Base-by-base conservation (phyloP, 768 basidiomycete genomes). In the Pulveroboletus sp. region DNA sequence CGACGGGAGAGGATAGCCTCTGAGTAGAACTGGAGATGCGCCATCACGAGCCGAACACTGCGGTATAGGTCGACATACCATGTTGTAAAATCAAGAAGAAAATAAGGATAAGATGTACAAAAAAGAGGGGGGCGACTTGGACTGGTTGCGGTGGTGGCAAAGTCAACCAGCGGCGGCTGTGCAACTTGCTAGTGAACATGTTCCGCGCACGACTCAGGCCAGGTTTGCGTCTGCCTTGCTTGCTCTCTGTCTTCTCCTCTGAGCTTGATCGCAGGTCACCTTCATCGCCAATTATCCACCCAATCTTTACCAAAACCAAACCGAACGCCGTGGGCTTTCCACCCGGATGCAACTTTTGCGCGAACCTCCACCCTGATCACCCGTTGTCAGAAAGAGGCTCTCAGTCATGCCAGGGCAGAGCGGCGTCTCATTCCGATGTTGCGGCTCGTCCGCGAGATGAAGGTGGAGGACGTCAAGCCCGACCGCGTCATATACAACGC, bases 1-100 rank as follows among this genome's bases (percentile, higher is more conserved):
- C 92, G 86, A 60, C 93, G 86, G 40, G 92, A 91, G 57, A 96
- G 79, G 69, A 98, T 92, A 32, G 91, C 85, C 66, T 96, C 93
- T 43, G 92, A 93, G 66, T 91, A 94, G 69, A 93, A 93, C 90
- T 90, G 31, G 35, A 26, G 5, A n/a, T 2, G 18, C 6, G 10
- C 26, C 6, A n/a, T 44, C 13, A 46, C 0, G 5, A 10, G 6
- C 5, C 9, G 35, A 28, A 31, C 7, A 0, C 5, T 27, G 3
- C 0, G 5, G 17, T 15, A 18, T 5, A 11, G 13, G 8, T 27
- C 6, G 35, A 44, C 64, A 13, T 38, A 63, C 65, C 65, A 66
- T 66, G 47, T 36, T 49, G 31, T 37, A 52, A 46, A 55, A 49
- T 40, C 61, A 60, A 59, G 55, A 60, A 59, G 55, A 61, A 45